These are phyloP conservation scores for Logfia minima DNA, from an alignment of 129 eudicot genomes.

Conservation along the genomic window DNA sequence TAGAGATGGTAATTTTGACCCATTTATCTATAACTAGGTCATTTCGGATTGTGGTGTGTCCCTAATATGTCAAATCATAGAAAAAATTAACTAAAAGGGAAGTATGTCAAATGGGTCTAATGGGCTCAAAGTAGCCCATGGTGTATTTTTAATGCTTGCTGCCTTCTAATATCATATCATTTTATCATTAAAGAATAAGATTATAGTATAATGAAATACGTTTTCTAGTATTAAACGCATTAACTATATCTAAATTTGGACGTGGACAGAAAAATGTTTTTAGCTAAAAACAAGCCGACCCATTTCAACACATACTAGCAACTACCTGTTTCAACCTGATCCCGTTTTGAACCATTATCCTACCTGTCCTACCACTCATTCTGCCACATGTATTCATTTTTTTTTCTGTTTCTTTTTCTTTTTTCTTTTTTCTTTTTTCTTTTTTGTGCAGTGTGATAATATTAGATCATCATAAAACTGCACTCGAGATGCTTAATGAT, in stretches of 20 bases:
- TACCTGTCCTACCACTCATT: neutral
- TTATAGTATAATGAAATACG: neutral
- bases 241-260: neutral
- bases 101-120: neutral
- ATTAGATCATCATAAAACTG: slow-evolving; percentile 94
- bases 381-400: neutral
- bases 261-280: neutral
- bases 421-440: neutral
- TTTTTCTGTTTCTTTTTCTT: neutral
- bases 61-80: neutral
- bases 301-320: neutral
- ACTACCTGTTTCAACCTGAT: neutral
- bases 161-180: neutral
- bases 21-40: neutral
- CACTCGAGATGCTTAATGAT: slow-evolving; percentile 55
- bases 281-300: neutral
- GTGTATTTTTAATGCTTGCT: neutral
- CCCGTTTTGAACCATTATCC: neutral
- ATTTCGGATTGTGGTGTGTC: neutral
- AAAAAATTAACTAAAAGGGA: neutral
- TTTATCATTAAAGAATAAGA: neutral
- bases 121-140: neutral
- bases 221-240: neutral
- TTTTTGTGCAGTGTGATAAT: slow-evolving; percentile 51
- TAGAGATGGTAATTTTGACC: neutral